Conservation (phyloP, 2,329 filamentous ascomycete genomes). For the Ilyonectria robusta region DNA sequence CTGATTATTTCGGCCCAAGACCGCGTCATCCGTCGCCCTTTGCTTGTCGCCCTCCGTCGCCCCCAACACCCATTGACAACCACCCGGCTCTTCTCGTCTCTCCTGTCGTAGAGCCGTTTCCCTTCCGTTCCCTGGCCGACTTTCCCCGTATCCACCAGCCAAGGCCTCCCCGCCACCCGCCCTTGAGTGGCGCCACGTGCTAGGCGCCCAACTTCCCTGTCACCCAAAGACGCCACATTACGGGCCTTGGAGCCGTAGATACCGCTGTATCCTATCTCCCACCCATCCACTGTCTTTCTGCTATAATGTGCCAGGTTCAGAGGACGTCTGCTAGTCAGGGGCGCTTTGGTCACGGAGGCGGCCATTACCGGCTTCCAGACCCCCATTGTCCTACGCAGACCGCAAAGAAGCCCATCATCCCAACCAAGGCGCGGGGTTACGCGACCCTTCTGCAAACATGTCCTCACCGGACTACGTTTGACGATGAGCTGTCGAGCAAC, state of each 20-base stretch:
- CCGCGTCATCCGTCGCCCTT: constrained; percentile 16
- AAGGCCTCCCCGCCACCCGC: constrained; percentile 41
- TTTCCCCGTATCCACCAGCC: constrained; percentile 39
- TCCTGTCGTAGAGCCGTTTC: constrained; percentile 16
- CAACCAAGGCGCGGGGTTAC: constrained; percentile 20
- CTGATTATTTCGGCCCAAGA: constrained; percentile 24
- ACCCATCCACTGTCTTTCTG: constrained; percentile 20
- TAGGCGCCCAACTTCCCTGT: constrained; percentile 40
- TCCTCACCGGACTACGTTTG: constrained; percentile 59
- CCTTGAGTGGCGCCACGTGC: constrained; percentile 50
- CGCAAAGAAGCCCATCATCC: constrained; percentile 35
- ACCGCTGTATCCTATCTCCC: constrained; percentile 25
- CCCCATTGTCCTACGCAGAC: constrained; percentile 29
- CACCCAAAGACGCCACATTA: constrained; percentile 22
- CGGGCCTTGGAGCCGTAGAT: constrained; percentile 1
- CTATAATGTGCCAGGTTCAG: constrained; percentile 15
- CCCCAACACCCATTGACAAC: constrained; percentile 7
- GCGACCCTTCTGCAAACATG: constrained; percentile 23
- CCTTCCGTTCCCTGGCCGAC: constrained; percentile 32
- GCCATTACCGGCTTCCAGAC: constrained; percentile 23
- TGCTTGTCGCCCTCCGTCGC: neutral
- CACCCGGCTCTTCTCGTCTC: constrained; percentile 12
- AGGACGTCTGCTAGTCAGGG: constrained; percentile 35
- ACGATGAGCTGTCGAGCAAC: constrained; percentile 70
- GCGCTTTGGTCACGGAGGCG: constrained; percentile 24